Evolutionary conservation across 441 rosid species (phyloP).

Genomic region (Croton laevigatus): DNA sequence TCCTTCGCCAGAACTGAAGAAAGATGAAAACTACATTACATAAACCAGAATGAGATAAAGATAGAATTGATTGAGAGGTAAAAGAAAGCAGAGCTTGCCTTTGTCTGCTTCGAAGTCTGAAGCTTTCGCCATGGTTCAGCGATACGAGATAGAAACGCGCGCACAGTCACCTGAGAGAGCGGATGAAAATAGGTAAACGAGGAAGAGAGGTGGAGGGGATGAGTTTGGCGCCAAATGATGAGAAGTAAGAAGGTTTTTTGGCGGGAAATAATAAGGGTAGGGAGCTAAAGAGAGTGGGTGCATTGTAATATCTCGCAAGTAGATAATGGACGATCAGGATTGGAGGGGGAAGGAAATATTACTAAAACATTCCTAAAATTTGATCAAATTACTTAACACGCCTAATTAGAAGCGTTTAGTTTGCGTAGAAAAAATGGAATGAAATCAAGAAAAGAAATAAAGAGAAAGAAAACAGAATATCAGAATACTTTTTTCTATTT

Average conservation of each 20-base stretch:
- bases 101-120: constrained; percentile 55
- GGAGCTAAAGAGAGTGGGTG: neutral
- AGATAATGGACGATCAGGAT: too few species aligned
- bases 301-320: neutral
- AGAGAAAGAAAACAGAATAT: too few species aligned
- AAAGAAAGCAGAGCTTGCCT: constrained; percentile 34
- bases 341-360: too few species aligned
- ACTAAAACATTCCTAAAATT: too few species aligned
- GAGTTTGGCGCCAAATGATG: constrained; percentile 10
- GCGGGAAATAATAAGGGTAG: constrained; percentile 45
- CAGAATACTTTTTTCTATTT: too few species aligned
- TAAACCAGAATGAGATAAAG: neutral
- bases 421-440: too few species aligned
- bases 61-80: neutral
- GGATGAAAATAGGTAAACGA: constrained; percentile 4
- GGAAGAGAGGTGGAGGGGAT: neutral
- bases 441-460: too few species aligned
- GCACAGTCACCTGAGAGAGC: neutral
- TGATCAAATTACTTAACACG: too few species aligned
- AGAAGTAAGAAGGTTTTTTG: constrained; percentile 30
- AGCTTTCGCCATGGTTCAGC: constrained; percentile 47
- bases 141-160: neutral
- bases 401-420: too few species aligned
- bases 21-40: neutral
- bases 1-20: constrained; percentile 68